A percentile compares a stretch with the other conserved stretches of the same genome.
Conservation (phyloP, 768 basidiomycete species). For the Boletus reticuloceps region DNA sequence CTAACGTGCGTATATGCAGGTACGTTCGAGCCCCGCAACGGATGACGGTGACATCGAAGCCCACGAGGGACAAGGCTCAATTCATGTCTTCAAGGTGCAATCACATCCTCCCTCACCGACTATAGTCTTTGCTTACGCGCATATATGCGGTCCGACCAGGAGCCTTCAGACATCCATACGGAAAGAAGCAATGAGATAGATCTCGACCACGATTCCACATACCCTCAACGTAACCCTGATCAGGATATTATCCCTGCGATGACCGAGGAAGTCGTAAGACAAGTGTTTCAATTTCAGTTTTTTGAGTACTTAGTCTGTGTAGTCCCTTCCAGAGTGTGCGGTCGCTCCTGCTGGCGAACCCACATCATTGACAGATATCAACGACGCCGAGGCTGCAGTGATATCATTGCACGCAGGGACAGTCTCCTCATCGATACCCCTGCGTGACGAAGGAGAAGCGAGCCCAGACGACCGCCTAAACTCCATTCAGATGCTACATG, state of each 20-base stretch:
- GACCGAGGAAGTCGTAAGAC: constrained; percentile 13
- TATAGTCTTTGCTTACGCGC: constrained; percentile 11
- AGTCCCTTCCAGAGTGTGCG: neutral
- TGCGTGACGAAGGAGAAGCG: neutral
- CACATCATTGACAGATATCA: neutral
- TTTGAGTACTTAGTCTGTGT: constrained; percentile 1
- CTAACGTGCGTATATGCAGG: constrained; percentile 17
- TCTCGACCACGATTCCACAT: neutral
- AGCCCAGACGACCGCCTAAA: neutral
- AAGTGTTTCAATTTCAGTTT: neutral
- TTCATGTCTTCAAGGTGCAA: constrained; percentile 6
- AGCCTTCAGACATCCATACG: neutral
- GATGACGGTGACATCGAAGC: neutral
- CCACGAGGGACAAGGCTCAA: neutral
- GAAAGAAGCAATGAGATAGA: neutral
- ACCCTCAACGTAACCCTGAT: neutral
- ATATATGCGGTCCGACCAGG: constrained; percentile 18
- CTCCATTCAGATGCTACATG: neutral
- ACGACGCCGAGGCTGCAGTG: neutral
- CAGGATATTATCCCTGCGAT: neutral
- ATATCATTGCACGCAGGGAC: neutral
- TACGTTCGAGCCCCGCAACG: neutral
- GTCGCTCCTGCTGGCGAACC: neutral
- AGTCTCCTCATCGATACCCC: neutral
- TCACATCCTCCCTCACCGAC: neutral